Base-by-base conservation (phyloP, 1,284 basidiomycete genomes). In the Ustilago nuda region DNA sequence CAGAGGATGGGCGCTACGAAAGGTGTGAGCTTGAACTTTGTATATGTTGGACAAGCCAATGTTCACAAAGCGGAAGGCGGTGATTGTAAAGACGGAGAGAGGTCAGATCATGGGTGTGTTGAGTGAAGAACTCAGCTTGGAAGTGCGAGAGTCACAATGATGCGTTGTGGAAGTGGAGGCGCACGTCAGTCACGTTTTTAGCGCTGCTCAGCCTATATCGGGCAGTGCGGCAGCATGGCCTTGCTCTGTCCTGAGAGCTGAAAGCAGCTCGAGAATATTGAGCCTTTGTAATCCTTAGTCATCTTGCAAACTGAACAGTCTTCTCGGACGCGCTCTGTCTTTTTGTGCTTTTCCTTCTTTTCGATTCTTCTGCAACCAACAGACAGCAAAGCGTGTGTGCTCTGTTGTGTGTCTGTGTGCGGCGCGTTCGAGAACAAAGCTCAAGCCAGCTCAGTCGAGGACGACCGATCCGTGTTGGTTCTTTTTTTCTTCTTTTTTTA, bases 351-450 rank as follows among this genome's bases (percentile, higher is more conserved):
- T 71, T 71, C 57, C 62, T 71, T 71, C 68, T 65, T 56, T 61
- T 54, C 55, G 52, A 48, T 71, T 71, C 68, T 71, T 61, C 41
- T 12, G 46, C 33, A 61, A 61, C 43, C 68, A 71, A 61, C 68
- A 23, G 23, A 70, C 61, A 33, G 4, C 3, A 55, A 23, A 36
- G 45, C 13, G 39, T n/a, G 56, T 48, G 43, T 27, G 19, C 23
- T 15, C 13, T 27, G 11, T 2, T 46, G 37, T 36, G 39, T 15
- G 57, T 9, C 37, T 39, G 11, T 11, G 37, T 11, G 11, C 37
- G 2, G 37, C 37, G 15, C 37, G 23, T 39, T 39, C 4, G 37
- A 39, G 37, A 39, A 17, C 37, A 11, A 17, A 9, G 37, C 30
- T 33, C 52, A 19, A 15, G 23, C 23, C 23, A 27, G 23, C 54